Base-by-base conservation (phyloP, 202 grass and related monocot species). In the Digitaria exilis region DNA sequence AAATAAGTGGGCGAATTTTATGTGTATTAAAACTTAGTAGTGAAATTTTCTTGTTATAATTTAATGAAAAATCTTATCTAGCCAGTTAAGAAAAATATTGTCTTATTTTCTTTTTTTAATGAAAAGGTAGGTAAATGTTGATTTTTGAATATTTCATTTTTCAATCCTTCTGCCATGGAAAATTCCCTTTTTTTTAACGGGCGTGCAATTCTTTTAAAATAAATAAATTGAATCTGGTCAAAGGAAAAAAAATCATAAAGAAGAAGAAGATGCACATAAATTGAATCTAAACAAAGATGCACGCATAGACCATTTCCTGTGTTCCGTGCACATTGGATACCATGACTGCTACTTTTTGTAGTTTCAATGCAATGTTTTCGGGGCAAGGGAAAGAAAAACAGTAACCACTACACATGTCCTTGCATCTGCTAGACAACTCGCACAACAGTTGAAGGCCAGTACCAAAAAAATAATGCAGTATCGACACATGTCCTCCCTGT, bases 281-380 rank as follows among this genome's bases (percentile, higher is more conserved):
- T 21, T 43, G 11, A 13, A 21, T 24, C n/a, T n/a, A n/a, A n/a
- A n/a, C n/a, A 34, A 9, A 9, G 3, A 19, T 12, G 11, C 24
- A 63, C 57, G 16, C 37, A 45, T 4, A 12, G 42, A 63, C 55
- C 9, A 34, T 78, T 37, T 79, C n/a, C 12, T 66, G 45, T 51
- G 48, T 22, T 6, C 11, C 39, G 14, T 54, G 62, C 32, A 18
- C 77, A 39, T 79, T 45, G 46, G 46, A 28, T 54, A 39, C n/a
- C 61, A 67, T 15, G 26, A 1, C 9, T 75, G 60, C 44, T 25
- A 7, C 77, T 67, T 79, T 79, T 52, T 79, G 31, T 16, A 67
- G 62, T 79, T 67, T 17, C 77, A 52, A 79, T 44, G 77, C 62
- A 3, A 51, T 6, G 44, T 79, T 50, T 17, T 49, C 0, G 76